Evolutionary conservation across 2,329 filamentous ascomycete species (phyloP), one percentile per base, ranked within the genome.

Genomic region (Sarocladiaceae sp.): DNA sequence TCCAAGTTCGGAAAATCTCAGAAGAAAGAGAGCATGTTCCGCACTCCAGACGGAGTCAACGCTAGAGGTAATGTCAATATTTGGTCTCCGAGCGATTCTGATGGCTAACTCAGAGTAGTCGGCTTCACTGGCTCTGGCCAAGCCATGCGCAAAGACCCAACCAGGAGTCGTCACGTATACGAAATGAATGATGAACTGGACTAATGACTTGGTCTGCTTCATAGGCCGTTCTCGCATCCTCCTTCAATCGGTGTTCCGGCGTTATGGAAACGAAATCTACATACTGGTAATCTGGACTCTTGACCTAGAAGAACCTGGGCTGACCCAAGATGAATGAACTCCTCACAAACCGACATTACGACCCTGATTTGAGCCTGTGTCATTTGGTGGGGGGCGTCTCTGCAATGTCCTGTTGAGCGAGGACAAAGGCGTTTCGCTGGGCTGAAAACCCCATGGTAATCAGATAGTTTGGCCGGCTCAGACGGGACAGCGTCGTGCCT

Each of bases 1-100:
- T 77, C 74, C 37, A 90, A 88, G 59, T 70, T 80, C 51, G 78
- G 72, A 51, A 84, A 83, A 62, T 53, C 67, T 4, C 66, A 68
- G 33, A 91, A 91, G 69, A 95, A 95, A 67, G 88, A 95, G 40
- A 95, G 88, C 73, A 96, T 96, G 90, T 96, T 96, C 63, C 82
- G 90, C 37, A 96, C 90, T 3, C 88, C 89, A 0, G 89, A 95
- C 24, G 83, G 88, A 49, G 77, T 93, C 19, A 79, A 88, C 57
- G 90, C 86, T 47, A 80, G 89, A 84, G 90, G 90, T 95, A 69
- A 53, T 75, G 19, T 13, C 16, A 10, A 31, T 18, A 32, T n/a
- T 15, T 11, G n/a, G 37, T 10, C 5, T 29, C n/a, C 4, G 3
- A 23, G 12, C 4, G 4, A 16, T 5, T 9, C 13, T 16, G 12